Evolutionary conservation across 176 grass and related monocot genomes (phyloP), one percentile per base, ranked within the genome.

Genomic region (Aegilops bicornis): DNA sequence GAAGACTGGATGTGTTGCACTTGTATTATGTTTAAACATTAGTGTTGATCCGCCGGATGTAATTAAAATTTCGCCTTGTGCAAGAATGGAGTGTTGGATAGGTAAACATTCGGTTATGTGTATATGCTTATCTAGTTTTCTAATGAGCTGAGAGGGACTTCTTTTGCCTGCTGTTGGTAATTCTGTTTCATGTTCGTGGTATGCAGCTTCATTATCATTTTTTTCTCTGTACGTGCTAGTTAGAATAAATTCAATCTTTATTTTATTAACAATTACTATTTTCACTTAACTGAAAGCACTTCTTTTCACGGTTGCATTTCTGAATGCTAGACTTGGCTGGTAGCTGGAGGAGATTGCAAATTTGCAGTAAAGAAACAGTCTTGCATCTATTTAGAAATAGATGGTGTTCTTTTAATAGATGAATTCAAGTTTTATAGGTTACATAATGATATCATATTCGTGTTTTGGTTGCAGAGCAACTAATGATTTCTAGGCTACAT

Each of bases 21-120:
- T 99, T 78, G 94, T 96, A 69, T 88, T 99, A 65, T 99, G 97
- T 90, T 92, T 99, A 90, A 99, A 99, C 90, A 93, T 99, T 78
- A 94, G 94, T 79, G 94, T 99, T 87, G 94, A 99, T 85, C 97
- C 97, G 0, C 97, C 97, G 4, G 97, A 99, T 83, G 92, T 99
- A 72, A 99, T 99, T 82, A 99, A 99, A 89, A 94, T 99, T 62
- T 99, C 97, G 23, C 97, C 97, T 65, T 99, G 97, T 84, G 97
- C 97, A 86, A 90, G 92, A 91, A 96, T 90, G 92, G 94, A 99
- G 71, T 99, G 97, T 84, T 99, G 97, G 97, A 99, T 94, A 92
- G 97, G 97, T 99, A 92, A 95, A 70, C 7, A 20, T 82, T 79
- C 47, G 8, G 32, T 60, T 10, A 47, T 85, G 27, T 72, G 3